A percentile compares a stretch with the other conserved stretches of the same genome.
phyloP scores from a whole-genome alignment of 2,329 filamentous ascomycete species.

The Sporothrix curviconia region DNA sequence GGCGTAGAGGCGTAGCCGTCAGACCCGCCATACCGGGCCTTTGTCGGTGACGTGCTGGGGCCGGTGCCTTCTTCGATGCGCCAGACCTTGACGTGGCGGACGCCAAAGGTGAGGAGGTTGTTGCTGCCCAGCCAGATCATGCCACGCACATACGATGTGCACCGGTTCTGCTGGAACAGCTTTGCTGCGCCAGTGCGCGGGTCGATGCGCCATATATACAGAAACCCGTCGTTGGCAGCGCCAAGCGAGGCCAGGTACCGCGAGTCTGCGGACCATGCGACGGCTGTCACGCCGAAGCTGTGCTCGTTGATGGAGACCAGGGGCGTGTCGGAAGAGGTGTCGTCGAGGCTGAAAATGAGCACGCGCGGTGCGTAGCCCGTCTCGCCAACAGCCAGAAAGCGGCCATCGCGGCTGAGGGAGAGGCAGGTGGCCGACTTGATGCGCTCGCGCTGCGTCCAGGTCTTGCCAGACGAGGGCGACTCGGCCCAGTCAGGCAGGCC shows the following conservation, averaged over 20 bases:
- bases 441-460: slow-evolving; percentile 82
- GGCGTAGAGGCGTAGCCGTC: slow-evolving; percentile 37
- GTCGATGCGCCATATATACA: slow-evolving; percentile 86
- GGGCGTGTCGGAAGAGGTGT: slow-evolving; percentile 72
- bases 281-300: slow-evolving; percentile 76
- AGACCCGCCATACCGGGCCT: slow-evolving; percentile 45
- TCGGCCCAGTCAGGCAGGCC: slow-evolving; percentile 52
- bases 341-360: slow-evolving; percentile 78
- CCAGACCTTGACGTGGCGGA: slow-evolving; percentile 92
- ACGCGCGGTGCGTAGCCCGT: slow-evolving; percentile 90
- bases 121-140: slow-evolving; percentile 87
- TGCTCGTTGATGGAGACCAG: slow-evolving; percentile 85
- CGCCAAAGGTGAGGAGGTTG: slow-evolving; percentile 76
- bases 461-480: slow-evolving; percentile 53
- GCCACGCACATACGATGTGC: slow-evolving; percentile 75
- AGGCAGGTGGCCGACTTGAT: slow-evolving; percentile 93
- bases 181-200: slow-evolving; percentile 72
- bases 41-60: slow-evolving; percentile 43
- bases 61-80: slow-evolving; percentile 62
- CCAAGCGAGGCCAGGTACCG: slow-evolving; percentile 84
- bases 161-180: slow-evolving; percentile 81
- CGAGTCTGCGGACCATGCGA: slow-evolving; percentile 85
- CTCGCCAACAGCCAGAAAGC: slow-evolving; percentile 86
- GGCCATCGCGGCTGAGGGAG: slow-evolving; percentile 78
- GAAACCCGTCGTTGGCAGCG: slow-evolving; percentile 82